Evolutionary conservation across 139 green algal species (phyloP), one percentile per base, ranked within the genome.

Genomic region (Micractinium sp.): DNA sequence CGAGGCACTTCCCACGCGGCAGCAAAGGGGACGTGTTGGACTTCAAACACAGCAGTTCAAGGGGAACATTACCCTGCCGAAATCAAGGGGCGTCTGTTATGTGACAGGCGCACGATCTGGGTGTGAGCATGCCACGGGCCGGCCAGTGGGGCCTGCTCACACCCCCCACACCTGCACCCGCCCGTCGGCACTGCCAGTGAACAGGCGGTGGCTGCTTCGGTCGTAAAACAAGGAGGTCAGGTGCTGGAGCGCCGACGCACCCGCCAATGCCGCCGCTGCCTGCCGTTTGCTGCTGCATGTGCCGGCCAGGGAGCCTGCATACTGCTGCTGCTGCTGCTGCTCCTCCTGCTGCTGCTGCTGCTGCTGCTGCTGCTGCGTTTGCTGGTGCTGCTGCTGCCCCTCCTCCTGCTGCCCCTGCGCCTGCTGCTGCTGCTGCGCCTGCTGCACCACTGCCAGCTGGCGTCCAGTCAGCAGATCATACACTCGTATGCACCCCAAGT

Each of bases 91-190:
- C n/a, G n/a, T n/a, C 9, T 56, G 47, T 56, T 5, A 56, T 56
- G 47, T 56, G 9, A n/a, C n/a, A n/a, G n/a, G n/a, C n/a, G 47
- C 47, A 56, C 47, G 9, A 9, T 56, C 7, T 16, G 9, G 47
- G 47, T 56, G 47, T 9, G 9, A 56, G 47, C 47, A 56, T 16
- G 9, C 7, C 47, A 56, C 47, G 9, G 47, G 47, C 47, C 5
- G 47, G 47, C n/a, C n/a, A 9, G 9, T 9, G 47, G 47, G 47
- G 47, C 7, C 47, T 56, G 63, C 9, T 71, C 63, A 71, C 33
- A 84, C 14, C 4, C 27, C 66, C 83, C 83, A 87, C 3, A 67
- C 41, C 29, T 87, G 83, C 83, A 87, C 66, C 39, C 41, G 36
- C 35, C 83, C 83, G 23, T 87, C 38, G 2, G 67, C 67, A 0